phyloP scores from a whole-genome alignment of 345 rosid species.

The Pugionium dolabratum region DNA sequence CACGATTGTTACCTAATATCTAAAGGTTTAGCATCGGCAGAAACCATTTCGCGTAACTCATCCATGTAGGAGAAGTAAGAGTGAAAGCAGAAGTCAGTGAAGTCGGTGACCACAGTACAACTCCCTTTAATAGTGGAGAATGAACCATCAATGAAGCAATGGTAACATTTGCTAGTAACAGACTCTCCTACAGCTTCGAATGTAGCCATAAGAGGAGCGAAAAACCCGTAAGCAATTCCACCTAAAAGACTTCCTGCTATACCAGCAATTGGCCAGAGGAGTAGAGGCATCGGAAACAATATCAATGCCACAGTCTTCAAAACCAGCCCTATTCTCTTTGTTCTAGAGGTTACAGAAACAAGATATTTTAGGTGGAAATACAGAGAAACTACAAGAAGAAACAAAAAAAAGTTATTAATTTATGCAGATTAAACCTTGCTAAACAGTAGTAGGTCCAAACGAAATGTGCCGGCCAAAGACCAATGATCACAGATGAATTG shows the following conservation, averaged over 20 bases:
- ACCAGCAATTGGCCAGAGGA: conserved; percentile 70
- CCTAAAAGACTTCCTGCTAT: conserved; percentile 70
- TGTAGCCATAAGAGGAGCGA: conserved; percentile 73
- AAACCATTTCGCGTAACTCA: conserved; percentile 62
- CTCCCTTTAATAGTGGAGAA: conserved; percentile 62
- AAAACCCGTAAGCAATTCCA: conserved; percentile 73
- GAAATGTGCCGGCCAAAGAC: conserved; percentile 85
- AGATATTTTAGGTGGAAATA: background rate
- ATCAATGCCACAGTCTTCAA: conserved; percentile 62
- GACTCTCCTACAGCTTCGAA: conserved; percentile 71
- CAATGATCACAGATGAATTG: conserved; percentile 61
- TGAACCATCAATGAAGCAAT: conserved; percentile 75
- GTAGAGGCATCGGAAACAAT: conserved; percentile 61
- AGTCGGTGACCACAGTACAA: conserved; percentile 69
- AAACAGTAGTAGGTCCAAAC: conserved; percentile 76
- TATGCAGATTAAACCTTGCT: conserved; percentile 47
- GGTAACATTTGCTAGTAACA: conserved; percentile 65
- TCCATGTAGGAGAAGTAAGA: conserved; percentile 90
- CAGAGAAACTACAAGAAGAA: background rate
- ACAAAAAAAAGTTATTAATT: background rate
- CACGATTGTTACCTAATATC: conserved; percentile 53
- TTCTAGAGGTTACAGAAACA: conserved; percentile 42
- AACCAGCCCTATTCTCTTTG: conserved; percentile 69
- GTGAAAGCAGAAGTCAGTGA: conserved; percentile 86
- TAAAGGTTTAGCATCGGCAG: conserved; percentile 54